Evolutionary conservation across 1,139 yeast genomes (phyloP), one percentile per base, ranked within the genome.

Genomic region (Yamadazyma sp.): DNA sequence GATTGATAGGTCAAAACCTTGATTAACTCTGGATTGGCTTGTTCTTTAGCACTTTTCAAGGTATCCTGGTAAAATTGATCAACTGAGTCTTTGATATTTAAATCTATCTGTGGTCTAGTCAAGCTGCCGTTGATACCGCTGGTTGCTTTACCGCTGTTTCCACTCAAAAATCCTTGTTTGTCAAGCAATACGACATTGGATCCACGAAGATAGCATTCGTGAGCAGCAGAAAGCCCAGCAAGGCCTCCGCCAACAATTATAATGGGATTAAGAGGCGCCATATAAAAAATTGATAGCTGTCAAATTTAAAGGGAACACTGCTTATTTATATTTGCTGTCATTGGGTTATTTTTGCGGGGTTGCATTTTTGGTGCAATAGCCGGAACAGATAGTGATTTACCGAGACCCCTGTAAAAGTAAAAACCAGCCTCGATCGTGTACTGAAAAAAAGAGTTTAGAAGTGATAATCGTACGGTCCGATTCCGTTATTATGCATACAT

Each of bases 51-150:
- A 4, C 92, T 80, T 34, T 69, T 73, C 37, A 78, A 57, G 1
- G 92, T 80, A 53, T 85, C 90, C n/a, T 75, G 62, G 44, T 77
- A 76, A 54, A 86, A 86, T 40, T 67, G 64, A 25, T 76, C 77
- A 2, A 76, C 76, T 2, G 81, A 66, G 53, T 86, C 95, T 15
- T 58, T 53, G 30, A 82, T 73, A 4, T 67, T 56, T 29, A 72
- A 59, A 18, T 63, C 52, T 16, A 69, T 62, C 54, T 86, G 92
- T 1, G 88, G 76, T 14, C 75, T 55, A 0, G 94, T 82, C 26
- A 73, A 64, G 1, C 87, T 80, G 14, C 92, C 95, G 57, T 84
- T 86, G 50, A 86, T 86, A 17, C 95, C 95, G 15, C 87, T 79
- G 0, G 90, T 82, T 1, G 95, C 95, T 57, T 84, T 83, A 20